Evolutionary conservation across 345 rosid species (phyloP), one percentile per base, ranked within the genome.

Genomic region (Fremontodendron californicum): DNA sequence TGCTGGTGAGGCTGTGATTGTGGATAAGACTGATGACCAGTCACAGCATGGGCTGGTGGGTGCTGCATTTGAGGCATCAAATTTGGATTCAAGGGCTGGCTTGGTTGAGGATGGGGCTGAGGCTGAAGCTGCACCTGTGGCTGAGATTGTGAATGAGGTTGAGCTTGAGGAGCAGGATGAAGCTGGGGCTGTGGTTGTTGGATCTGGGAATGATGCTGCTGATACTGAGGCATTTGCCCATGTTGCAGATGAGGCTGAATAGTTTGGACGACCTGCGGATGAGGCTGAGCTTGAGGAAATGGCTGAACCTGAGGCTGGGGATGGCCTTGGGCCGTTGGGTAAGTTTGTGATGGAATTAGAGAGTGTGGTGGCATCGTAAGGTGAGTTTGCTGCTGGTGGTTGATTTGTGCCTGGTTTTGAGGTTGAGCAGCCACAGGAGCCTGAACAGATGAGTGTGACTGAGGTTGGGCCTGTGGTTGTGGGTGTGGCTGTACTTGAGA

Each of bases 21-120:
- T 43, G 83, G 81, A 83, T 87, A 87, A n/a, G 88, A 87, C 25
- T 85, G 90, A 82, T 84, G 87, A 55, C 88, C 88, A 2, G 87
- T 82, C 80, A 89, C 88, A 27, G 91, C 76, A 76, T 84, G 76
- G 51, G 71, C 76, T 39, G 85, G 66, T 55, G 82, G 84, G 61
- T 81, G 77, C 71, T 80, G 90, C 18, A 79, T 31, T 73, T 82
- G 88, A 75, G 84, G 46, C 55, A 78, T 86, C 18, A 78, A 72
- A 82, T 18, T 75, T 77, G 85, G 79, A 79, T 73, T 77, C 75
- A 74, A 73, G n/a, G 79, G 81, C 65, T 78, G 91, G 78, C 70
- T 80, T 65, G 76, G 75, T 55, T 82, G 87, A 60, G 80, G 33
- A 66, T 70, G 74, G 18, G 78, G 51, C 76, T 74, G 89, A 15